These are phyloP conservation scores for Gentiana macrophylla DNA, from an alignment of 257 asterid genomes.

Conservation along the genomic window DNA sequence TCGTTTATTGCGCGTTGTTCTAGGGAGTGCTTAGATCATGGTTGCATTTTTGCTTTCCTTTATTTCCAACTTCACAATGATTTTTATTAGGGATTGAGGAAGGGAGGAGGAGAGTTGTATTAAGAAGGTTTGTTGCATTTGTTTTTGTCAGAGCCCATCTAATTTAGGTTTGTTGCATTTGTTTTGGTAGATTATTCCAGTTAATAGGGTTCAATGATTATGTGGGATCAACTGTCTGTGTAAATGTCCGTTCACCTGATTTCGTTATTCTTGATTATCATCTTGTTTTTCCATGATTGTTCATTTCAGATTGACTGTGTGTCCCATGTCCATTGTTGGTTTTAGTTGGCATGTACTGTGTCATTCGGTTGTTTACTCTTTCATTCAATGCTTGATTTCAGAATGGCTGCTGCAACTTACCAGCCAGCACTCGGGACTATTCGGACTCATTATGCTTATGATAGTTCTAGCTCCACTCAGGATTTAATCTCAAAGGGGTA, in stretches of 20 bases:
- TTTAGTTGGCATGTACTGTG: neutral
- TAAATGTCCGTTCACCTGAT: neutral
- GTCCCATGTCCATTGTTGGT: neutral
- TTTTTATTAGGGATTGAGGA: too few relatives aligned
- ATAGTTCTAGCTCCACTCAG: constrained; percentile 29
- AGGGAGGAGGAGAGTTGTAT: too few relatives aligned
- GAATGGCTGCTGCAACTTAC: constrained; percentile 59
- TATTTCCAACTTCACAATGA: neutral
- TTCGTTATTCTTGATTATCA: neutral
- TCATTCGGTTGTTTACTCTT: neutral
- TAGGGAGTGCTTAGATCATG: constrained; percentile 8
- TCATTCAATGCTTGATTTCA: constrained; percentile 11
- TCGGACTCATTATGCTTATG: constrained; percentile 31
- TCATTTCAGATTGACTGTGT: neutral
- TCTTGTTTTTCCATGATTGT: too few relatives aligned
- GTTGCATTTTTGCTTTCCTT: neutral
- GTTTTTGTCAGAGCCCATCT: too few relatives aligned
- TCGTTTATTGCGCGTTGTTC: neutral
- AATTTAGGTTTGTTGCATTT: too few relatives aligned
- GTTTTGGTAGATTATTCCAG: too few relatives aligned
- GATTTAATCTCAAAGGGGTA: constrained; percentile 49
- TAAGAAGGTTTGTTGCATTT: too few relatives aligned
- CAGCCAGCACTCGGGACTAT: constrained; percentile 52
- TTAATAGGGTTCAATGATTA: neutral
- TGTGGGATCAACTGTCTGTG: neutral